Evolutionary conservation across 495 filamentous ascomycete genomes (phyloP).

Genomic region (Friedmanniomyces simplex): DNA sequence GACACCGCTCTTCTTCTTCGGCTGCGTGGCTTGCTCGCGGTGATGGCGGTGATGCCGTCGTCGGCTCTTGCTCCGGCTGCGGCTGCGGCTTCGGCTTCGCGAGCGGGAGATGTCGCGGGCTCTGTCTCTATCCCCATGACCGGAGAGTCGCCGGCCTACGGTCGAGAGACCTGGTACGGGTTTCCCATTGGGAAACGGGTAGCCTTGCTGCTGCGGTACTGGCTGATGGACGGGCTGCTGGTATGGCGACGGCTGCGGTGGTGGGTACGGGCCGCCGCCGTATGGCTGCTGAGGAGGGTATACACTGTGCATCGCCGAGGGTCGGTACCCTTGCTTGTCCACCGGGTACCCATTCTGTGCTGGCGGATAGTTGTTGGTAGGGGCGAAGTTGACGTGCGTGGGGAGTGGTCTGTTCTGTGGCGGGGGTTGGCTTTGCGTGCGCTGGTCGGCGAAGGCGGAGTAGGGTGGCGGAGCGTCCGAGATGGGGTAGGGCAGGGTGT

Average conservation of each 20-base stretch:
- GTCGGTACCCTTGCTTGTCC: conserved; percentile 10
- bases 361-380: not conserved
- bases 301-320: conserved; percentile 2
- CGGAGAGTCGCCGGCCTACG: not conserved
- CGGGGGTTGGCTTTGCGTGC: conserved; percentile 16
- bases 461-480: conserved; percentile 20
- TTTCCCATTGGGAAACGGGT: conserved; percentile 7
- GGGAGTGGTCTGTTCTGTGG: conserved; percentile 3
- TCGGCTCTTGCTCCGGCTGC: not conserved
- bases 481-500: conserved; percentile 14
- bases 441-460: not conserved
- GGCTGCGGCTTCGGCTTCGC: conserved; percentile 3
- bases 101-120: not conserved
- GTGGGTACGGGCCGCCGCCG: not conserved
- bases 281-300: not conserved
- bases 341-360: conserved; percentile 4
- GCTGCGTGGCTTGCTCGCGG: conserved; percentile 3
- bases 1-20: conserved; percentile 14
- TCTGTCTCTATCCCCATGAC: not conserved
- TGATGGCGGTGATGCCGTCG: conserved; percentile 8
- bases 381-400: not conserved
- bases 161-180: not conserved
- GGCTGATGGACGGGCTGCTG: conserved; percentile 1
- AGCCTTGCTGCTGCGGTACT: conserved; percentile 4
- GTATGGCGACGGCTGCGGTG: not conserved